These are phyloP conservation scores for Wickerhamiella qilinensis DNA, from an alignment of 805 yeast genomes.

Conservation along the genomic window DNA sequence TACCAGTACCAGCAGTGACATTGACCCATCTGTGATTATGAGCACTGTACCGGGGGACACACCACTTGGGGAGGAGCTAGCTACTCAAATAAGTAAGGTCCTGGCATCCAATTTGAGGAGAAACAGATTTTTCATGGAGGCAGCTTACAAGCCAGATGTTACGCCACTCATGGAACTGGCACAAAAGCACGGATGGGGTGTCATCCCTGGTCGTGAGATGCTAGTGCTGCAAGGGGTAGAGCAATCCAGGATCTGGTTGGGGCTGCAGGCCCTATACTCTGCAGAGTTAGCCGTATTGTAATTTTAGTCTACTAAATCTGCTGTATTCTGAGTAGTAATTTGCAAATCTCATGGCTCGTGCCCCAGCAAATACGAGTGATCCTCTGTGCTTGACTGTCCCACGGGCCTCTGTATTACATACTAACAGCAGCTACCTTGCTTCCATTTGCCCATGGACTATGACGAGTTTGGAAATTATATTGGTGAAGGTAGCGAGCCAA, in stretches of 20 bases:
- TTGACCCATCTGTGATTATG: constrained; percentile 36
- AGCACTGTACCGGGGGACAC: constrained; percentile 76
- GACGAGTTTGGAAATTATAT: constrained; percentile 23
- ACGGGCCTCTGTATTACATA: no score
- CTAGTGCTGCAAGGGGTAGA: constrained; percentile 83
- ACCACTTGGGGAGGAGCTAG: constrained; percentile 40
- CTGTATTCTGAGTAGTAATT: no score
- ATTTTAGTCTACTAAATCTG: no score
- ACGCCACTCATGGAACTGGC: constrained; percentile 83
- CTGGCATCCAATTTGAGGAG: constrained; percentile 21
- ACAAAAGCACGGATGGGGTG: constrained; percentile 48
- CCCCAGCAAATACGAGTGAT: no score
- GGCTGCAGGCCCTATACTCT: constrained; percentile 18
- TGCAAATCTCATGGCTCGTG: no score
- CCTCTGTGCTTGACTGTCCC: no score
- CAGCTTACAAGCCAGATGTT: constrained; percentile 80
- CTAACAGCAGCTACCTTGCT: no score
- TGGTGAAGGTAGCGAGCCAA: constrained; percentile 10
- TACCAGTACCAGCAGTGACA: constrained; percentile 25
- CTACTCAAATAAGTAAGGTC: constrained; percentile 24
- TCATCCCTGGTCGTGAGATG: constrained; percentile 85
- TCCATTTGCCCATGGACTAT: no score
- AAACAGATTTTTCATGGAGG: constrained; percentile 59
- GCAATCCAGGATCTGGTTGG: constrained; percentile 65
- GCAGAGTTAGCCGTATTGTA: constrained; percentile 12